Conservation (phyloP, 805 yeast genomes). For the Alloascoidea hylecoeti region DNA sequence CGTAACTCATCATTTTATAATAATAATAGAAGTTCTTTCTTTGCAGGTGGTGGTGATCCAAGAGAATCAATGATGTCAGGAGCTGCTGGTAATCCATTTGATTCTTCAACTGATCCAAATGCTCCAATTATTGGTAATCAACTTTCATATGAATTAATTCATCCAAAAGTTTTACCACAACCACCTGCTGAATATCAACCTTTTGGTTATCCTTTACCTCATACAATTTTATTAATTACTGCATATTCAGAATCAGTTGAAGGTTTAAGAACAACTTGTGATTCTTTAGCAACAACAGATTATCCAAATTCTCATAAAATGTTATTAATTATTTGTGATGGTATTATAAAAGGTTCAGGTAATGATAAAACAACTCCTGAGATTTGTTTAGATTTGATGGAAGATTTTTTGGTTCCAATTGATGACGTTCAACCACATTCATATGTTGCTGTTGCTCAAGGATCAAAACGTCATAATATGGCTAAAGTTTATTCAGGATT, state of each 20-base stretch:
- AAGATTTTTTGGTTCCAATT: slow-evolving; percentile 39
- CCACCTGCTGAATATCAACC: slow-evolving; percentile 89
- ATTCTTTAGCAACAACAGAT: slow-evolving; percentile 67
- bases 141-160: slow-evolving; percentile 22
- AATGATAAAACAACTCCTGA: slow-evolving; percentile 68
- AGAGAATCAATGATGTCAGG: background rate
- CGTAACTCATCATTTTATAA: background rate
- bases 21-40: background rate
- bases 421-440: slow-evolving; percentile 59
- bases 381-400: slow-evolving; percentile 61
- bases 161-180: slow-evolving; percentile 76
- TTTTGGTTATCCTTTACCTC: slow-evolving; percentile 65
- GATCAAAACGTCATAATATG: slow-evolving; percentile 74
- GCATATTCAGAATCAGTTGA: slow-evolving; percentile 77
- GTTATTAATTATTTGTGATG: slow-evolving; percentile 73
- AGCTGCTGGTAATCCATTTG: no score
- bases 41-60: background rate
- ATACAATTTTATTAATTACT: slow-evolving; percentile 51
- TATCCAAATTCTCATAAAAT: slow-evolving; percentile 75
- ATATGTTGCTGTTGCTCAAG: slow-evolving; percentile 80
- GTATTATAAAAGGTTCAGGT: slow-evolving; percentile 74
- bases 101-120: no score
- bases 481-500: slow-evolving; percentile 80
- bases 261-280: slow-evolving; percentile 62
- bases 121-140: background rate